Base-by-base conservation (phyloP, 23 red algal genomes). In the Gracilariopsis chorda region DNA sequence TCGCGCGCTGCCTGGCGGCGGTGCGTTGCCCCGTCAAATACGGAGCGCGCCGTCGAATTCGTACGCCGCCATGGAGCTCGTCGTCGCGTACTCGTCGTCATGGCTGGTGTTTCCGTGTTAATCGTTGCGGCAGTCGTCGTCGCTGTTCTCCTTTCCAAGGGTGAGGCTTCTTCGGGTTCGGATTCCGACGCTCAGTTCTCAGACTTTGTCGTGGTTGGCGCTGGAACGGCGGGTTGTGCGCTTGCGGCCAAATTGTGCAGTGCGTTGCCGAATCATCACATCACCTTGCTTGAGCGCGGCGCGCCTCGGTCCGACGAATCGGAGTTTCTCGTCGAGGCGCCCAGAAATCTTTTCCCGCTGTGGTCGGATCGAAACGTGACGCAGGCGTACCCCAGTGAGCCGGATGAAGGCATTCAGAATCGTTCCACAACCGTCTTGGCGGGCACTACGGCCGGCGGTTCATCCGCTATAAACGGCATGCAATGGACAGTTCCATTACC, bases 201-300 rank as follows among this genome's bases (percentile, higher is more conserved):
- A n/a, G 92, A 89, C 62, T 89, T 82, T 75, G 61, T 94, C 21
- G 42, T 89, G 20, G 74, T 94, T 44, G 92, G 92, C 42, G 83
- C 82, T 12, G 92, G 92, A 27, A 77, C 92, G 29, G 43, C 76
- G 17, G 92, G 92, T 1, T 94, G 92, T 72, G 57, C 67, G 17
- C 23, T 94, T 17, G 74, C 83, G 28, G 41, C 56, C 39, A 83
- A 83, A 1, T 57, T 94, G 10, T 89, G 83, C 42, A 35, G 39
- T 21, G 34, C 55, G 16, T 70, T 94, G 37, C 91, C 91, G 23
- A 7, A 51, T n/a, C 59, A 46, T 0, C 28, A 53, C 28, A 51
- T 94, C 37, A n/a, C 60, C 10, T 56, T 88, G 1, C 25, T 94
- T 12, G 92, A 89, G 72, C 75, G 83, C 36, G 83, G 78, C 42